A percentile compares a stretch with the other conserved stretches of the same genome.
Evolutionary conservation across 2,329 filamentous ascomycete species (phyloP).

Genomic region (Colletotrichum destructivum): DNA sequence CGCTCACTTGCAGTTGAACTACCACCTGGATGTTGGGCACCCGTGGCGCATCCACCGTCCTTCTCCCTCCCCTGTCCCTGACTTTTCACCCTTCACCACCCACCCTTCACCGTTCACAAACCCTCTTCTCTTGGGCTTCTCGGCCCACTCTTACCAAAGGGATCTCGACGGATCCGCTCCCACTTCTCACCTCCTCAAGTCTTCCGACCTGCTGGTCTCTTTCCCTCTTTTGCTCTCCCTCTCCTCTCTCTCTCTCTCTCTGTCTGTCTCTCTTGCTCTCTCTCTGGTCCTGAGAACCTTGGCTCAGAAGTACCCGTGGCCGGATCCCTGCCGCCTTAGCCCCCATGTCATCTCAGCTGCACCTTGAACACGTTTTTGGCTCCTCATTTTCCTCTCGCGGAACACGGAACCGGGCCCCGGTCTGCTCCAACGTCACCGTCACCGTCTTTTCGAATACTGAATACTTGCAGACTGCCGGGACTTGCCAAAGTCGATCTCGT

Average conservation of each 20-base stretch:
- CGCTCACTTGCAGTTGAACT: background rate
- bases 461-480: constrained; percentile 19
- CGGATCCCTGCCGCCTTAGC: constrained; percentile 29
- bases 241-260: background rate
- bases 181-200: background rate
- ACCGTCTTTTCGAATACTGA: constrained; percentile 38
- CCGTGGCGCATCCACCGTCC: constrained; percentile 34
- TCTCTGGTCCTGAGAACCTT: background rate
- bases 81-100: constrained; percentile 25
- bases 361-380: constrained; percentile 38
- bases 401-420: constrained; percentile 38
- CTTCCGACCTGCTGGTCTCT: background rate
- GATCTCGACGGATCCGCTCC: constrained; percentile 8
- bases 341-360: constrained; percentile 25
- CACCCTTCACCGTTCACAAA: too few relatives aligned
- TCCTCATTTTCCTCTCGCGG: constrained; percentile 39
- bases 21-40: constrained; percentile 35
- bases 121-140: background rate
- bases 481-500: constrained; percentile 29
- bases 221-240: background rate
- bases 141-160: background rate
- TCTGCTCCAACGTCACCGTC: constrained; percentile 40
- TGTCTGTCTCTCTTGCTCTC: too few relatives aligned
- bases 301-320: constrained; percentile 3
- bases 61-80: constrained; percentile 36